phyloP scores from a whole-genome alignment of 345 rosid genomes.

The Syzygium jambos region DNA sequence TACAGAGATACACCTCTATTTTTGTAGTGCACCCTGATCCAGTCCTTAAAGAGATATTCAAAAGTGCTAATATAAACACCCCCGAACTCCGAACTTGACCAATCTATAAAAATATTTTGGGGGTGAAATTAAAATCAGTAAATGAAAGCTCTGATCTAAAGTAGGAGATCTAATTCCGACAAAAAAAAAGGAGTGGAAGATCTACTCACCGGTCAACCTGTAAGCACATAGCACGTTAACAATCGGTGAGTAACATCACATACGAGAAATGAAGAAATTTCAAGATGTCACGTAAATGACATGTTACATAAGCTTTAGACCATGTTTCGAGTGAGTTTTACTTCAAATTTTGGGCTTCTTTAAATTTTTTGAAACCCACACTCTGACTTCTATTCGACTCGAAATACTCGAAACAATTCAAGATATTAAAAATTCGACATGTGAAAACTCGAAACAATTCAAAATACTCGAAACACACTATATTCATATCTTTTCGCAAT shows the following conservation, averaged over 20 bases:
- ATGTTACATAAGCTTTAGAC: not conserved
- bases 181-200: not conserved
- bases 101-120: not conserved
- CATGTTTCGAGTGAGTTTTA: not conserved
- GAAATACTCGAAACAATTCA: not conserved
- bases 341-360: not conserved
- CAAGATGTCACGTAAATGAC: not conserved
- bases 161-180: not conserved
- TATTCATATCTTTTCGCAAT: not conserved
- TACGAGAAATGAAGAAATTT: not conserved
- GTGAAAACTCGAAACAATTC: not conserved
- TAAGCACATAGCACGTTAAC: not conserved
- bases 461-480: not conserved
- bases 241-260: not conserved
- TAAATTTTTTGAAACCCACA: not conserved
- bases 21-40: not conserved
- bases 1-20: not conserved
- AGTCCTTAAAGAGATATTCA: not conserved
- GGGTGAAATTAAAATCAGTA: not conserved
- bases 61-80: not conserved
- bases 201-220: not conserved
- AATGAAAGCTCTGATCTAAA: not conserved
- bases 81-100: not conserved
- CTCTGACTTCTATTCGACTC: not conserved
- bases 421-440: not conserved